These are phyloP conservation scores for Chaetomiaceae sp. DNA, from an alignment of 2,329 filamentous ascomycete genomes.

Conservation along the genomic window DNA sequence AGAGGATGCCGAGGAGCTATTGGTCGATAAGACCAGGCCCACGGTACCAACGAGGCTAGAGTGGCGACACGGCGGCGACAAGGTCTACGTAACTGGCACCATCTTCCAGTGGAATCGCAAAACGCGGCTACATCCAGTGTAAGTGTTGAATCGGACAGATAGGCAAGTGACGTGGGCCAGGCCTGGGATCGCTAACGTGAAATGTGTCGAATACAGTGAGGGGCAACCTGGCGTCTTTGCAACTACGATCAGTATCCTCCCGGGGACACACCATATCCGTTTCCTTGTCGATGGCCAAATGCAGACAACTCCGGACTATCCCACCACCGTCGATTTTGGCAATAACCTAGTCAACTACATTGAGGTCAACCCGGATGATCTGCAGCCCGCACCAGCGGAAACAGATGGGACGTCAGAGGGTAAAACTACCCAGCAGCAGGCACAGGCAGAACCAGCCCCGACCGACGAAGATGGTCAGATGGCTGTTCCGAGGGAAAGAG, in stretches of 20 bases:
- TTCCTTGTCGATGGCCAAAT: slow-evolving; percentile 94
- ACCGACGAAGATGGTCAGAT: slow-evolving; percentile 40
- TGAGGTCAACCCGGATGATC: slow-evolving; percentile 77
- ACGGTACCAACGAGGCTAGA: slow-evolving; percentile 81
- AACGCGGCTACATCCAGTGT: slow-evolving; percentile 81
- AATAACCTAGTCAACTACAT: slow-evolving; percentile 99
- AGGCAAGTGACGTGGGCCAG: neutral
- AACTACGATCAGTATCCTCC: slow-evolving; percentile 75
- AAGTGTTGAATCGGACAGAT: slow-evolving; percentile 40
- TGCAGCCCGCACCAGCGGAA: slow-evolving; percentile 38
- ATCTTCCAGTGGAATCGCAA: slow-evolving; percentile 98
- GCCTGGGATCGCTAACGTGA: slow-evolving; percentile 9
- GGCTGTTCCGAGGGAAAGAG: slow-evolving; percentile 50
- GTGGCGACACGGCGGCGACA: slow-evolving; percentile 79
- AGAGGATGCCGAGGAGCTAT: slow-evolving; percentile 71
- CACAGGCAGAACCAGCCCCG: slow-evolving; percentile 33
- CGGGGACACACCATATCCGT: slow-evolving; percentile 93
- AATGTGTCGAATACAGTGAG: slow-evolving; percentile 38
- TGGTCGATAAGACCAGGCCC: slow-evolving; percentile 68
- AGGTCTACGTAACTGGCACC: slow-evolving; percentile 93
- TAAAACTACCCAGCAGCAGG: slow-evolving; percentile 30
- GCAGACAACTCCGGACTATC: slow-evolving; percentile 79
- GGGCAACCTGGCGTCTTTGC: slow-evolving; percentile 63
- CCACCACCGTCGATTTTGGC: slow-evolving; percentile 94
- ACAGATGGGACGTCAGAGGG: slow-evolving; percentile 28